Conservation (phyloP, 192 early-diverging fungal species). For the Cetraspora pellucida region DNA sequence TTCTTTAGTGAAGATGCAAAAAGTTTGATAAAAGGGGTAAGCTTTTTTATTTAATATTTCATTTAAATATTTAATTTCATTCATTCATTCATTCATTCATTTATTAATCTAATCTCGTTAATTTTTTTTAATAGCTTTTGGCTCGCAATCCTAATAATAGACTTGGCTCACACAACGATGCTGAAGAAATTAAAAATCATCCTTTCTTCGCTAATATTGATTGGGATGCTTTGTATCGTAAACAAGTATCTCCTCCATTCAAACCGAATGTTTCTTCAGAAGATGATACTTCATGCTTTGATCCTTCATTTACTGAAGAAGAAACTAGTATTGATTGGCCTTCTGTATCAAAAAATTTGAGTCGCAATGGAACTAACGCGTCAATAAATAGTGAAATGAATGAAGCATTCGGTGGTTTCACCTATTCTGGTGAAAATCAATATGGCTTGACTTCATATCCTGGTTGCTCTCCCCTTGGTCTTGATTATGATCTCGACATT, state of each 20-base stretch:
- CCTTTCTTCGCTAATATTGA: constrained; percentile 70
- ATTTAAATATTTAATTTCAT: too few relatives aligned
- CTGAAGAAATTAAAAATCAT: constrained; percentile 74
- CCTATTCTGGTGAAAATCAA: constrained; percentile 31
- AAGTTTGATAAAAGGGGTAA: constrained; percentile 34
- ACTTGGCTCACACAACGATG: constrained; percentile 60
- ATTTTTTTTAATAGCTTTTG: constrained; percentile 41
- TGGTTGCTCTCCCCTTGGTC: background rate
- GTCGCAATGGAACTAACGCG: constrained; percentile 30
- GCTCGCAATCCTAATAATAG: constrained; percentile 61
- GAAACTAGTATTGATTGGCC: constrained; percentile 25
- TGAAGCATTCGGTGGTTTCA: constrained; percentile 25
- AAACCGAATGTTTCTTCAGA: constrained; percentile 44
- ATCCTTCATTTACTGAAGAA: constrained; percentile 34
- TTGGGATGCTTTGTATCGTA: constrained; percentile 61
- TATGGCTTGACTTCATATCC: background rate
- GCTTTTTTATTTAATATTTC: too few relatives aligned
- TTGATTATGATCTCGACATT: background rate
- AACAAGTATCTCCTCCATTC: constrained; percentile 66
- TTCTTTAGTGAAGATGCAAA: constrained; percentile 34
- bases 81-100: too few relatives aligned
- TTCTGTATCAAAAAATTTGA: constrained; percentile 17
- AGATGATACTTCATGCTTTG: constrained; percentile 34
- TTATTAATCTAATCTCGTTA: too few relatives aligned
- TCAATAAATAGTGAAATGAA: constrained; percentile 11